These are phyloP conservation scores for Parsonsia alboflavescens DNA, from an alignment of 257 asterid genomes.

Conservation along the genomic window DNA sequence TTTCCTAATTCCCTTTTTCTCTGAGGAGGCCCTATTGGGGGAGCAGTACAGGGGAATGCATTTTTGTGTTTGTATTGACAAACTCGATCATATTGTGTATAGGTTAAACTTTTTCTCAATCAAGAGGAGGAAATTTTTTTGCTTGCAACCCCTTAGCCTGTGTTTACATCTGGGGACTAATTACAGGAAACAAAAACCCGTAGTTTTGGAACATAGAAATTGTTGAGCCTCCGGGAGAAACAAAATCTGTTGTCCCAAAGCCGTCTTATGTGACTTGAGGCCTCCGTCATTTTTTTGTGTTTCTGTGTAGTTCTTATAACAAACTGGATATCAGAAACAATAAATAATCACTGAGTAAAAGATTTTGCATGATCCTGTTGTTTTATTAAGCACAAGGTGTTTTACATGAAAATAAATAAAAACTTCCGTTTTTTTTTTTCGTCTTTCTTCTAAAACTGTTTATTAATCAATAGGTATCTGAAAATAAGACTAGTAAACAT, in stretches of 20 bases:
- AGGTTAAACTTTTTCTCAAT: background rate
- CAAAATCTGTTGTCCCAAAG: no score
- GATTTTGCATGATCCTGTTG: background rate
- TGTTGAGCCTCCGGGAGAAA: background rate
- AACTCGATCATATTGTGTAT: constrained; percentile 3
- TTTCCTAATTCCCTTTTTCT: background rate
- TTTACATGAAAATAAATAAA: background rate
- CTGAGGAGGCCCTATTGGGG: background rate
- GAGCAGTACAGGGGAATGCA: background rate
- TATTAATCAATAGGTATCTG: no score
- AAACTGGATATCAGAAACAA: background rate
- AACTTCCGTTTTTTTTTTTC: no score
- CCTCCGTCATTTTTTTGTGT: background rate
- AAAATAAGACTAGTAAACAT: no score
- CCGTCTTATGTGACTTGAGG: no score
- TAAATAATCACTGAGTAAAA: background rate
- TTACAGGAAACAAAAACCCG: no score
- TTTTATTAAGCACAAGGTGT: background rate
- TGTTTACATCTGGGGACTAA: background rate
- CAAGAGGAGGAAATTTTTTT: background rate
- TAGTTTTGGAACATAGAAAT: no score
- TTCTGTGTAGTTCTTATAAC: background rate
- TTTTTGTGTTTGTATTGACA: constrained; percentile 11
- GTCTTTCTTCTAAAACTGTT: no score
- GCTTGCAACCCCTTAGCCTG: background rate